Conservation (phyloP, 306 rosid genomes). For the Cucurbita moschata region DNA sequence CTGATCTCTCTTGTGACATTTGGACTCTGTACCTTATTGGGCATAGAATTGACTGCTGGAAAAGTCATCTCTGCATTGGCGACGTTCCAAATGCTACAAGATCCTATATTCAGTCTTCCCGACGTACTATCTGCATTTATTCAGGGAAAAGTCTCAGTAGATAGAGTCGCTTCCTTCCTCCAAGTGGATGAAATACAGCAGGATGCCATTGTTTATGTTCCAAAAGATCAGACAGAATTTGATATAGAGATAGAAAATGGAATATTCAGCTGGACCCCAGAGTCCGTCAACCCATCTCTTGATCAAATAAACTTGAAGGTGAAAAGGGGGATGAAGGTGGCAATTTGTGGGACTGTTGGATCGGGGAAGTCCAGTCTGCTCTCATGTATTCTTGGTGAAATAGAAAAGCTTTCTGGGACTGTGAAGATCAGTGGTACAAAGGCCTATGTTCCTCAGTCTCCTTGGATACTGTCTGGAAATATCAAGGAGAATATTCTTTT, state of each 20-base stretch:
- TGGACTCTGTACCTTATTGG: conserved; percentile 58
- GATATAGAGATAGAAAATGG: conserved; percentile 53
- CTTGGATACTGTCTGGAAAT: conserved; percentile 85
- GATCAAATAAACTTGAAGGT: conserved; percentile 51
- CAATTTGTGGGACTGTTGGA: conserved; percentile 87
- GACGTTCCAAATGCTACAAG: conserved; percentile 78
- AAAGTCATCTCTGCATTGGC: conserved; percentile 80
- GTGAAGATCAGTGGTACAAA: conserved; percentile 77
- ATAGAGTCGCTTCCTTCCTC: conserved; percentile 65
- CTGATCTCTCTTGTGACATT: conserved; percentile 77
- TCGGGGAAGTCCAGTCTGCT: conserved; percentile 85
- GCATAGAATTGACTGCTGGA: conserved; percentile 77
- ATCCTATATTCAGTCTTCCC: conserved; percentile 76
- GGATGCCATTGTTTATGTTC: conserved; percentile 36
- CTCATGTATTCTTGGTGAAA: conserved; percentile 62
- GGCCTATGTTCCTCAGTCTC: conserved; percentile 86
- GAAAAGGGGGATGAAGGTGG: conserved; percentile 89
- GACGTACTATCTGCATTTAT: conserved; percentile 65
- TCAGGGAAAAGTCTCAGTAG: conserved; percentile 81
- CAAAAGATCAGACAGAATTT: conserved; percentile 42
- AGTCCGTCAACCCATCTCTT: conserved; percentile 39
- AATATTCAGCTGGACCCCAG: conserved; percentile 65
- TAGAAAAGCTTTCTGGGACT: conserved; percentile 51
- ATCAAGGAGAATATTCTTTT: conserved; percentile 71
- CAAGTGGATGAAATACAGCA: conserved; percentile 67